Conservation (phyloP, 2,329 filamentous ascomycete genomes). For the Albifimbria verrucaria region DNA sequence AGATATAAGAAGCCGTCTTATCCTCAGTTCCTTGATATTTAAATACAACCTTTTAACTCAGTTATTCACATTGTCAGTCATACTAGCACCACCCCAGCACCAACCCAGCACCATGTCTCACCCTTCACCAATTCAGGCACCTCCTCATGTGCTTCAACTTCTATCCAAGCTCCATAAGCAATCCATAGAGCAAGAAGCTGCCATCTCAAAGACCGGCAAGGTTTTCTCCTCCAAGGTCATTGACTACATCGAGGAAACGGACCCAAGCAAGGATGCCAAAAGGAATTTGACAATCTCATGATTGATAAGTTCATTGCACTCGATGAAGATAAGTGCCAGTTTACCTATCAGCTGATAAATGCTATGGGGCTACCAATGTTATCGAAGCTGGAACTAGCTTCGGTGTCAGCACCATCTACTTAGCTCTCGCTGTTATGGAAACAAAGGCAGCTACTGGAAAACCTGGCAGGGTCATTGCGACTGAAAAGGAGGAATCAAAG, state of each 20-base stretch:
- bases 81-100: too few species aligned
- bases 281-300: not conserved
- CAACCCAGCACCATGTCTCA: too few species aligned
- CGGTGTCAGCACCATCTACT: conserved; percentile 60
- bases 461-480: conserved; percentile 48
- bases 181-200: conserved; percentile 8
- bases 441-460: conserved; percentile 30
- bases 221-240: conserved; percentile 6
- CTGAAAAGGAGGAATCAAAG: conserved; percentile 56
- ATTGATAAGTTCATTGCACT: conserved; percentile 61
- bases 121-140: conserved; percentile 2
- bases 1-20: too few species aligned
- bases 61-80: too few species aligned
- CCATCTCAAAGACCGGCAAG: conserved; percentile 5
- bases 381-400: conserved; percentile 62
- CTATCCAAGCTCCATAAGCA: conserved; percentile 5
- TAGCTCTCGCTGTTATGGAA: conserved; percentile 53
- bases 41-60: too few species aligned
- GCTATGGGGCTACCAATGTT: conserved; percentile 45
- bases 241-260: conserved; percentile 2
- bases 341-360: conserved; percentile 52
- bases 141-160: conserved; percentile 7
- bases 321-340: conserved; percentile 54
- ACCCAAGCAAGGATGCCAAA: not conserved
- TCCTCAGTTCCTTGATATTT: too few species aligned